Evolutionary conservation across 129 eudicot species (phyloP), one percentile per base, ranked within the genome.

Genomic region (Sambucus nigra): DNA sequence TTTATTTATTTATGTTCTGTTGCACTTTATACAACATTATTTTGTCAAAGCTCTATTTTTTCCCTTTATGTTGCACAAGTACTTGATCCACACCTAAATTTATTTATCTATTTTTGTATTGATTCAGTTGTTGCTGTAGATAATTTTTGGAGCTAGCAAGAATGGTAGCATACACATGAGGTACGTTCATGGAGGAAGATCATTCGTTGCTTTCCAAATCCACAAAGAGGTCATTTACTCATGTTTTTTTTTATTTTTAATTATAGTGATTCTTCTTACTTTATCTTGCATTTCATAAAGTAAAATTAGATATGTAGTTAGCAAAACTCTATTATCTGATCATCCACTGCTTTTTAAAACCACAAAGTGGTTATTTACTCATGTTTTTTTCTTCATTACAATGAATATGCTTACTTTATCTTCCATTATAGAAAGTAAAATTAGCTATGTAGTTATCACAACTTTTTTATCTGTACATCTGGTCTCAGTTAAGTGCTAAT

Each of bases 181-280:
- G 99, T 95, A 92, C 71, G 80, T 82, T 59, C 96, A 96, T 74
- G 96, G 99, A 53, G 99, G 99, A 77, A 76, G 80, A 65, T 72
- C 94, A 55, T 61, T 79, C 22, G 53, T 72, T 55, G 77, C 95
- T 74, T 86, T 92, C 60, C 79, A 74, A 71, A 79, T 76, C 70
- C 88, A 82, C 67, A 82, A 77, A 73, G 84, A 73, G 95, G 99
- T 86, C 51, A 8, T 51, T 52, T 23, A 1, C 24, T 54, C 47
- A 11, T 31, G 9, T 31, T n/a, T n/a, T n/a, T n/a, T n/a, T n/a
- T n/a, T n/a, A n/a, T n/a, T n/a, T n/a, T n/a, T n/a, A n/a, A n/a
- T n/a, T n/a, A n/a, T n/a, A 31, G 9, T 5, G 38, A 31, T 31
- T 31, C 38, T 3, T 9, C 38, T 3, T 31, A 35, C 13, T 35